These are phyloP conservation scores for Aurantiochytrium sp. DNA, from an alignment of 108 stramenopile species.

Conservation along the genomic window DNA sequence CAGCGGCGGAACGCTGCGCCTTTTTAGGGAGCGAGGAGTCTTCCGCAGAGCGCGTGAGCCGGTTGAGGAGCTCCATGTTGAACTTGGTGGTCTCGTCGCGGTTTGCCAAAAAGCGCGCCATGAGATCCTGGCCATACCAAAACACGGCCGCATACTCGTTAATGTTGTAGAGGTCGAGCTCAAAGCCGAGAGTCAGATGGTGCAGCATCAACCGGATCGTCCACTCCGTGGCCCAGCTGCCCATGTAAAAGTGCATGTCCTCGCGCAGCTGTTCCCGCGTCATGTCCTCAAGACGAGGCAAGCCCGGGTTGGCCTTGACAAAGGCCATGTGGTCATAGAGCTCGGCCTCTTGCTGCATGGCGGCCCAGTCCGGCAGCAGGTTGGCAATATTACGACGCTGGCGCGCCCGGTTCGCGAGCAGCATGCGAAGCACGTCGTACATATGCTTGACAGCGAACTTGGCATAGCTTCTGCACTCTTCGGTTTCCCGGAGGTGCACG, in stretches of 20 bases:
- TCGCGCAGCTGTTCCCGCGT: background rate
- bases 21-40: background rate
- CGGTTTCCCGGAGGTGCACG: background rate
- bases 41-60: background rate
- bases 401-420: background rate
- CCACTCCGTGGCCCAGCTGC: slow-evolving; percentile 11
- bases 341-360: slow-evolving; percentile 13
- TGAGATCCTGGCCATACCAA: background rate
- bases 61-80: background rate
- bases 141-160: background rate
- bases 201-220: background rate
- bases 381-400: slow-evolving; percentile 17
- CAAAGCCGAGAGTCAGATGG: background rate
- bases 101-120: background rate
- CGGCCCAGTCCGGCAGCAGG: background rate
- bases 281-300: background rate
- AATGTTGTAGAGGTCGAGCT: background rate
- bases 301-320: background rate
- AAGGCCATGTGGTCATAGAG: background rate
- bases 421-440: background rate
- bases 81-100: slow-evolving; percentile 2
- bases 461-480: background rate
- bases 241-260: background rate
- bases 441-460: background rate
- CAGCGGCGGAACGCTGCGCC: background rate